Conservation (phyloP, 768 basidiomycete genomes). For the Mycena chlorophos region DNA sequence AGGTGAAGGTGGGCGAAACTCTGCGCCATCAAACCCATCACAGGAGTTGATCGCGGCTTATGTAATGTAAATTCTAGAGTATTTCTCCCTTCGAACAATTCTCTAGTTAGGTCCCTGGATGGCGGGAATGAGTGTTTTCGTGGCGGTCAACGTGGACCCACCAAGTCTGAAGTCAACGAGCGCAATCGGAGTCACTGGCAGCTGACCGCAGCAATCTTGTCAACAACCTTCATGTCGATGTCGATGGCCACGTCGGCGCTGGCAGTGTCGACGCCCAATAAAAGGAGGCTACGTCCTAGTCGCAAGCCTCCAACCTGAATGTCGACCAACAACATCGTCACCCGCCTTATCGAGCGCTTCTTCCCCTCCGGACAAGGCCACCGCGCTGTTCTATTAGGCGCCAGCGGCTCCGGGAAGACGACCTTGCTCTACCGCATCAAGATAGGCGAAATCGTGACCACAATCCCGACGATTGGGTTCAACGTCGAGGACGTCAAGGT, state of each 20-base stretch:
- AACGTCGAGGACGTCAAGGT: slow-evolving; percentile 57
- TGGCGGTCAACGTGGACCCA: too few species aligned
- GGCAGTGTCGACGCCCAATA: background rate
- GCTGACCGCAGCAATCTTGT: background rate
- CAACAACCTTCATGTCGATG: background rate
- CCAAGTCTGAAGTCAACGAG: background rate
- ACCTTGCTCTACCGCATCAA: slow-evolving; percentile 49
- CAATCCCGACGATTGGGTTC: slow-evolving; percentile 51
- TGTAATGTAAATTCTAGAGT: too few species aligned
- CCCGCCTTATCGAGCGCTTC: slow-evolving; percentile 32
- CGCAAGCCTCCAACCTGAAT: background rate
- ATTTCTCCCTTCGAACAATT: too few species aligned
- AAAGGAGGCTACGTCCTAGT: background rate
- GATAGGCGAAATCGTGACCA: slow-evolving; percentile 36
- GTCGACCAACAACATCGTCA: slow-evolving; percentile 16
- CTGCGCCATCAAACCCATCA: too few species aligned
- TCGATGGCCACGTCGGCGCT: background rate
- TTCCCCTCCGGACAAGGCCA: slow-evolving; percentile 22
- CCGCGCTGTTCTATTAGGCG: slow-evolving; percentile 35
- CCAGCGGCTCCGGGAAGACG: slow-evolving; percentile 46
- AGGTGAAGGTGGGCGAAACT: too few species aligned
- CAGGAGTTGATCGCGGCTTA: too few species aligned
- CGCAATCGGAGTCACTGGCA: background rate
- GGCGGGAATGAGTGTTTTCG: too few species aligned
- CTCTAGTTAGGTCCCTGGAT: too few species aligned